These are phyloP conservation scores for Neurospora sp. DNA, from an alignment of 495 filamentous ascomycete species.

Conservation along the genomic window DNA sequence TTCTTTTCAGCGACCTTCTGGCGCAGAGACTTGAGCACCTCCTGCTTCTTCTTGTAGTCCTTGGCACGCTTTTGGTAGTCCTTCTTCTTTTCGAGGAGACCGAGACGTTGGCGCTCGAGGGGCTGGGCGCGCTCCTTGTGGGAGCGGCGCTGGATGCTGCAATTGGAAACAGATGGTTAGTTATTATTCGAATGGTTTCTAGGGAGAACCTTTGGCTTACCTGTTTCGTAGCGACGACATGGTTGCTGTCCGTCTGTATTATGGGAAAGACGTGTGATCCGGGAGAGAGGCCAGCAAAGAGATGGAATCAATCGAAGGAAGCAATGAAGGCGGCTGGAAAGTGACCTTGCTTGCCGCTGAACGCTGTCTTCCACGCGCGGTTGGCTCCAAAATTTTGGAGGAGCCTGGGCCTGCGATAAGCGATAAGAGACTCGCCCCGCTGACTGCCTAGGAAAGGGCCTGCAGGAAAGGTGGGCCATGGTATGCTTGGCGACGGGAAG, in stretches of 20 bases:
- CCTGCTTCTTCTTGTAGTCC: conserved; percentile 81
- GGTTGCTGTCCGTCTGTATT: not conserved
- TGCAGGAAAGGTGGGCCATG: not conserved
- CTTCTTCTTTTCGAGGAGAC: conserved; percentile 30
- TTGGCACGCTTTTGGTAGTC: conserved; percentile 87
- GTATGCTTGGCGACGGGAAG: not conserved
- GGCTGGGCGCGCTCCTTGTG: conserved; percentile 88
- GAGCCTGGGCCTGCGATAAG: conserved; percentile 7
- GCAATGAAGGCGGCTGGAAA: not conserved
- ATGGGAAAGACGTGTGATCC: not conserved
- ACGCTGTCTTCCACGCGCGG: not conserved
- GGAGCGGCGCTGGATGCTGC: conserved; percentile 24
- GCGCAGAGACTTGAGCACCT: conserved; percentile 63
- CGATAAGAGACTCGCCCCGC: conserved; percentile 6
- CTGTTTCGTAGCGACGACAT: conserved; percentile 29
- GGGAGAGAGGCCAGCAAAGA: not conserved
- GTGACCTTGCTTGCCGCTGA: not conserved
- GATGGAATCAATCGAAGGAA: not conserved
- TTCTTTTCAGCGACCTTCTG: conserved; percentile 80
- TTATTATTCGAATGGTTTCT: not conserved
- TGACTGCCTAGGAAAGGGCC: not conserved
- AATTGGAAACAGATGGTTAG: not conserved
- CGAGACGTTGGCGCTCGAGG: conserved; percentile 45
- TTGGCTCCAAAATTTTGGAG: conserved; percentile 12
- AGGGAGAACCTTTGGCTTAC: conserved; percentile 1